These are phyloP conservation scores for Toxoplasma gondii DNA, from an alignment of 169 alveolate species.

Conservation along the genomic window DNA sequence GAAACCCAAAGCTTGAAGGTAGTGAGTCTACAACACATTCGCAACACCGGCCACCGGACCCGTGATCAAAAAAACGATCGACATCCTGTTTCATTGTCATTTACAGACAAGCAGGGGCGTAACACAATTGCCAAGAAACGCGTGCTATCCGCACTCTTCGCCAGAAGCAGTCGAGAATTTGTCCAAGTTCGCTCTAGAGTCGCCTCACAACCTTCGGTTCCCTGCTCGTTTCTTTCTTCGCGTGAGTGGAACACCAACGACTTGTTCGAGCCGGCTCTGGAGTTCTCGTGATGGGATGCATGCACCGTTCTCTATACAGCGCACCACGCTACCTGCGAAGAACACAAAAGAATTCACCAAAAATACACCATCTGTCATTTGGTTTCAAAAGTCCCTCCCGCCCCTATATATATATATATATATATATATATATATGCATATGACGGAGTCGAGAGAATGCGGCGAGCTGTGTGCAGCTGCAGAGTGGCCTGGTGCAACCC, in stretches of 20 bases:
- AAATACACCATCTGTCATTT: neutral
- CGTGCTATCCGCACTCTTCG: too few relatives aligned
- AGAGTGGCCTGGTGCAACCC: too few relatives aligned
- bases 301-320: conserved; percentile 11
- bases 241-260: conserved; percentile 45
- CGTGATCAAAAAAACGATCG: too few relatives aligned
- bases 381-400: neutral
- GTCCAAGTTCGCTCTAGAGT: neutral
- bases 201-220: conserved; percentile 14
- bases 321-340: conserved; percentile 10
- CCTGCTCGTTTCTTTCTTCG: neutral
- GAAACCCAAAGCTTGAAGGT: too few relatives aligned
- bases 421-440: neutral
- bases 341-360: neutral
- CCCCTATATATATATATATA: neutral
- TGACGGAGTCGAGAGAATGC: too few relatives aligned
- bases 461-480: too few relatives aligned
- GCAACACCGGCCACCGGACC: too few relatives aligned
- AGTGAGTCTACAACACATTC: too few relatives aligned
- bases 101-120: too few relatives aligned
- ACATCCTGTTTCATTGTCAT: neutral
- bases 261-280: conserved; percentile 32
- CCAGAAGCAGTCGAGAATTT: too few relatives aligned
- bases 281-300: conserved; percentile 37
- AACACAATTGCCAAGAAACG: too few relatives aligned